These are phyloP conservation scores for Fusarium zealandicum DNA, from an alignment of 2,329 filamentous ascomycete species.

Conservation along the genomic window DNA sequence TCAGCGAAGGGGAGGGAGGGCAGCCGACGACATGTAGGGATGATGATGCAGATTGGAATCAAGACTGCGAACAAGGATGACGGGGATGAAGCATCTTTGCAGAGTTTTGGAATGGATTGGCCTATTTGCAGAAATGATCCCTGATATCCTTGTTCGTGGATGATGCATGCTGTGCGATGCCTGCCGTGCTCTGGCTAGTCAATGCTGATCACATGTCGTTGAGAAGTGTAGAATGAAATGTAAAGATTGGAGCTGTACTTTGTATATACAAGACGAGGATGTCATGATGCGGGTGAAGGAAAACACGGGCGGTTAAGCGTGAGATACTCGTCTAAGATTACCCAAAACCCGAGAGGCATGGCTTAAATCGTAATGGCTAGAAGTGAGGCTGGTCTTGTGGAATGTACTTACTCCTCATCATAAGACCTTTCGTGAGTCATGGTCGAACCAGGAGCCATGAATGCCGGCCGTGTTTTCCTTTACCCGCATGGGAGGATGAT, in stretches of 20 bases:
- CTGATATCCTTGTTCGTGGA: slow-evolving; percentile 19
- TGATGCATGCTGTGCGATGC: slow-evolving; percentile 14
- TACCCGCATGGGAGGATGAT: no score
- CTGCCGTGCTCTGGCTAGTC: not conserved
- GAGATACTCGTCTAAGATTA: no score
- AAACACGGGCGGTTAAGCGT: no score
- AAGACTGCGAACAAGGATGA: slow-evolving; percentile 22
- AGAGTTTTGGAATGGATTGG: slow-evolving; percentile 36
- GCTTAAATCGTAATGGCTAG: no score
- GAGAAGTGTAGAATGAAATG: not conserved
- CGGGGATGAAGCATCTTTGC: slow-evolving; percentile 25
- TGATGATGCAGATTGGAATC: slow-evolving; percentile 41
- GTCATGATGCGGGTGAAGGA: no score
- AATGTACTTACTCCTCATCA: no score
- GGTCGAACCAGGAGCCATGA: no score
- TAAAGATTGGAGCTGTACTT: not conserved
- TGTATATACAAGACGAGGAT: not conserved
- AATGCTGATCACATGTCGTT: not conserved
- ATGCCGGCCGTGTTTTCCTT: no score
- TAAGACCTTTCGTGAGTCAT: no score
- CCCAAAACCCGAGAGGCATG: no score
- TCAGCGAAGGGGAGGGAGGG: slow-evolving; percentile 14
- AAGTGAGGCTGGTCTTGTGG: no score
- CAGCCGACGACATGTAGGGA: slow-evolving; percentile 36
- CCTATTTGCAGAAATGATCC: slow-evolving; percentile 31